phyloP scores from a whole-genome alignment of 768 basidiomycete species.

The Phaffia tasmanica region DNA sequence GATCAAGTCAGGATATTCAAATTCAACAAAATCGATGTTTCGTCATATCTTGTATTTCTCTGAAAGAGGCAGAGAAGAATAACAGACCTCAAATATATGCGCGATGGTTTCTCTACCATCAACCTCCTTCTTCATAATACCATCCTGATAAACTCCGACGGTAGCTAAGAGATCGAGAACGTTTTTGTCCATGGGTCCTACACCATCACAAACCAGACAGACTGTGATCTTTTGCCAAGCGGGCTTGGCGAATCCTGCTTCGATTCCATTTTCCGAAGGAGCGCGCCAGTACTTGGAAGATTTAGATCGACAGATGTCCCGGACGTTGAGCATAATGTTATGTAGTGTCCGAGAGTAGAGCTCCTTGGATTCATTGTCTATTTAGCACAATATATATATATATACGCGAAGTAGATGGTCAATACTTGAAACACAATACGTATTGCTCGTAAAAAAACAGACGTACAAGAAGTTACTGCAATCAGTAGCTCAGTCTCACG shows the following conservation, averaged over 20 bases:
- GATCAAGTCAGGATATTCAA: neutral
- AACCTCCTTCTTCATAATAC: slow-evolving; percentile 86
- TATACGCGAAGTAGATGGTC: neutral
- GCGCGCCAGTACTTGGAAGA: slow-evolving; percentile 84
- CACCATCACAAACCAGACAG: slow-evolving; percentile 69
- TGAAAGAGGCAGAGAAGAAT: slow-evolving; percentile 41
- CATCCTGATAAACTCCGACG: slow-evolving; percentile 86
- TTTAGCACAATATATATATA: neutral
- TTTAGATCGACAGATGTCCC: slow-evolving; percentile 90
- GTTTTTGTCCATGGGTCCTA: slow-evolving; percentile 86
- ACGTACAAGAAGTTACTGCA: slow-evolving; percentile 58
- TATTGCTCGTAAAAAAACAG: neutral
- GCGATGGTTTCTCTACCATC: slow-evolving; percentile 81
- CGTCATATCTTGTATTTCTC: slow-evolving; percentile 43
- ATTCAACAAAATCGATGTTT: neutral
- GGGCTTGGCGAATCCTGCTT: slow-evolving; percentile 30
- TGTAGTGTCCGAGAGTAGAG: slow-evolving; percentile 57
- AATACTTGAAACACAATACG: neutral
- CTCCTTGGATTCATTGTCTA: slow-evolving; percentile 37
- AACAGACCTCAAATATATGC: slow-evolving; percentile 79
- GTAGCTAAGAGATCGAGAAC: slow-evolving; percentile 77
- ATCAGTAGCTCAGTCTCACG: slow-evolving; percentile 88
- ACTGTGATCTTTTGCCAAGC: slow-evolving; percentile 83
- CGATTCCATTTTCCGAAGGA: slow-evolving; percentile 59
- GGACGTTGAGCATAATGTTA: slow-evolving; percentile 93